Base-by-base conservation (phyloP, 441 rosid genomes). In the Bruguiera hainesii region DNA sequence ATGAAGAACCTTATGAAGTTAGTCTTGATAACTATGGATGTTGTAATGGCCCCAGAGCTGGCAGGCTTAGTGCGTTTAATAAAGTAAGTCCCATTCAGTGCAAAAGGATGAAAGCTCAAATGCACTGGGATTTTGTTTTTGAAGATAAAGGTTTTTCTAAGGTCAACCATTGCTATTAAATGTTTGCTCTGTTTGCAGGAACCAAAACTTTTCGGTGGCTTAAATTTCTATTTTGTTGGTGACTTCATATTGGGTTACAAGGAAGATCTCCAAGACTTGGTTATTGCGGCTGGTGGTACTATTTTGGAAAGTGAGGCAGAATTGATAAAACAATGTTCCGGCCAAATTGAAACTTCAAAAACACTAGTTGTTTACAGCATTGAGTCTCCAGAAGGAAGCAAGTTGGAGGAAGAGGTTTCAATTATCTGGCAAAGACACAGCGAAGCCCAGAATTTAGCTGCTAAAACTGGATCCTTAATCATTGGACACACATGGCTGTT, bases 401-500 rank as follows among this genome's bases (percentile, higher is more conserved):
- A 69, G 64, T 67, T 88, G 73, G 96, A 87, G 13, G 96, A 93
- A 46, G 93, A 87, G 68, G 90, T 89, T 21, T 75, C 87, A 5
- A 74, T 81, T 50, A 76, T 89, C 11, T 93, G 97, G 96, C 71
- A 79, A 25, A 84, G 97, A 80, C 66, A 81, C 20, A 84, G 73
- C 68, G 90, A 90, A 61, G 97, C 97, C 35, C 78, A 85, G 59
- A 87, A 81, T 37, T 67, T 89, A 66, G 87, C 96, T 6, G 75
- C 75, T 37, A 76, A 80, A 73, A 68, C 72, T 48, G 89, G 91
- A n/a, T 75, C 80, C 33, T 80, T 57, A 26, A 81, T 89, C 39
- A 73, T 85, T 35, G 88, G 88, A 61, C 96, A 87, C 60, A 84
- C 94, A 0, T 93, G 97, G 96, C 73, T 93, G 37, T 78, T 93